Evolutionary conservation across 1,139 yeast genomes (phyloP), one percentile per base, ranked within the genome.

Genomic region (Tardiomyces blankii): DNA sequence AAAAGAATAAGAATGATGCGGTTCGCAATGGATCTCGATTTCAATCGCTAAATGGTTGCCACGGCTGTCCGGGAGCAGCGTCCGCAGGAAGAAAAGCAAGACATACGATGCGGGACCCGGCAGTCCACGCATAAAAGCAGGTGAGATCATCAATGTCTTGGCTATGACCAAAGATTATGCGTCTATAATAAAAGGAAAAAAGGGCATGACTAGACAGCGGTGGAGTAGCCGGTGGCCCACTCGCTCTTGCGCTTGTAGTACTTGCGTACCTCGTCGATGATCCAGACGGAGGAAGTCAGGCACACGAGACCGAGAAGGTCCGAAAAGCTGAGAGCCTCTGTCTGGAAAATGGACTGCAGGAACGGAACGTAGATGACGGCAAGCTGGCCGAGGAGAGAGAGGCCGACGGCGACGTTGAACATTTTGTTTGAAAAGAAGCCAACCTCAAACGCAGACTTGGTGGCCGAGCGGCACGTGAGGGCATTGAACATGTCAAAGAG

Each of bases 401-500:
- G 86, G n/a, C 82, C 76, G 16, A 89, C 96, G 0, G 98, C 96
- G 54, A 82, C 70, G 60, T 91, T 91, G 69, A 91, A 91, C 95
- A 89, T 89, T 51, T 75, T 78, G 67, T 91, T 91, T 12, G 74
- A 69, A 59, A 85, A 68, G 32, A 75, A 51, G 0, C 97, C 97
- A 49, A 88, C 61, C 57, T 83, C 83, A 58, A 86, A 82, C 16
- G 83, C 76, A 2, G 94, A 83, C 62, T 86, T 88, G 42, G 87
- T 74, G 50, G 82, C 74, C 51, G 93, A 94, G 59, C 97, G 86
- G 63, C 96, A 89, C 9, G 95, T 71, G 53, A 91, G 72, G 0
- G 97, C 98, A 63, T 88, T 91, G 68, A 91, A 91, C 94, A 91
- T 84, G 64, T 91, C 98, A 59, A 80, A 91, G 48, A 89, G 70